Base-by-base conservation (phyloP, 129 eudicot species). In the Tanacetum coccineum region DNA sequence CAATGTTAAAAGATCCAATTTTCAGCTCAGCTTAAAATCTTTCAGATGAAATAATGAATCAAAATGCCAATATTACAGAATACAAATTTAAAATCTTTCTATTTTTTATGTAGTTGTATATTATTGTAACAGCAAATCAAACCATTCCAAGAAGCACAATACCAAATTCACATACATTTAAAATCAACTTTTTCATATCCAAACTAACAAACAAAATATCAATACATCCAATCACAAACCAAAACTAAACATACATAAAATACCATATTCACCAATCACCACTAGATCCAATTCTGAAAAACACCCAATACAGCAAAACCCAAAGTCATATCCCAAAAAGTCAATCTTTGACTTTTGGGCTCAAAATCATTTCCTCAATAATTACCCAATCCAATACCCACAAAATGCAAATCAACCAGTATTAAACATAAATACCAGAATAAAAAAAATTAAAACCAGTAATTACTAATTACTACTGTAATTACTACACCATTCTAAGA, bases 291-390 rank as follows among this genome's bases (percentile, higher is more conserved):
- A 44, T 22, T 73, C 44, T 54, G 57, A 44, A 2, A 3, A 36
- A 64, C 64, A 73, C 20, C 57, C 56, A 72, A 70, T 42, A 28
- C 66, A 12, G 47, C 55, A 17, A 59, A 60, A 70, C 53, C 67
- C 68, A 11, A 25, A 55, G 28, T 26, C 40, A 52, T 17, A 53
- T 62, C 55, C 22, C 18, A 10, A 51, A 11, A 49, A 13, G 7
- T 28, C 57, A 60, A 48, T 32, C 17, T 49, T 62, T 25, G 7
- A 72, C 10, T 15, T 59, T 59, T 59, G 58, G 59, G 57, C 59
- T 17, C 25, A 10, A 15, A 11, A 46, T 46, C 55, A 21, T 36
- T 18, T 54, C 62, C 36, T 53, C 71, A 32, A 18, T 4, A 1
- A 14, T 18, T 11, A 61, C 36, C 13, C 62, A 52, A 2, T 30